Evolutionary conservation across 78 protist species (phyloP), one percentile per base, ranked within the genome.

Genomic region (Dictyostelium capitatum): DNA sequence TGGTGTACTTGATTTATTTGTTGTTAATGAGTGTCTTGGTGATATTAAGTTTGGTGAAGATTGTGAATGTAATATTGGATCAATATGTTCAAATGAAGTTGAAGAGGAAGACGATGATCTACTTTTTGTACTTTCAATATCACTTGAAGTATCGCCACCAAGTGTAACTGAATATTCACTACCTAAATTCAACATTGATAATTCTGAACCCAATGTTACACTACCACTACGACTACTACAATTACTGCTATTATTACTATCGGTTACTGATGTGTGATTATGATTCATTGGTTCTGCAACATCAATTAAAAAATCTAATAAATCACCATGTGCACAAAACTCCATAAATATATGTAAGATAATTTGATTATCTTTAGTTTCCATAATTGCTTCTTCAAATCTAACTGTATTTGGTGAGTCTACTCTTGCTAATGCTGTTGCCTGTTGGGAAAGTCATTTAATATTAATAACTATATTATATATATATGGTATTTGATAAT

Each of bases 261-360:
- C 2, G 43, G 20, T 37, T 37, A 2, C 2, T 37, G 43, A 37
- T 37, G n/a, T n/a, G n/a, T n/a, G 43, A 19, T 67, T 43, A 32
- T 67, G 75, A 32, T 32, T 37, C 15, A 15, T 37, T 32, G 75
- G 75, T 8, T 51, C 72, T 37, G 72, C 1, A 10, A 84, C n/a
- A 4, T 77, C 93, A 32, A 72, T 50, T 37, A 87, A 62, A 47
- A 87, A 87, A 25, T 87, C 93, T 50, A 87, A 64, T 32, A 87
- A 62, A 64, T 87, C 93, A 48, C 93, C 93, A 19, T 64, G 47
- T 62, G 54, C 53, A 64, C 93, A 87, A 64, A 59, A 87, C 28
- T 87, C 93, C 78, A 77, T 59, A 37, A 87, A 77, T 32, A 87
- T 87, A 19, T 59, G 64, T 2, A 87, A 30, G 23, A 50, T 32